phyloP scores from a whole-genome alignment of 306 rosid genomes.

The Sophora flavescens region DNA sequence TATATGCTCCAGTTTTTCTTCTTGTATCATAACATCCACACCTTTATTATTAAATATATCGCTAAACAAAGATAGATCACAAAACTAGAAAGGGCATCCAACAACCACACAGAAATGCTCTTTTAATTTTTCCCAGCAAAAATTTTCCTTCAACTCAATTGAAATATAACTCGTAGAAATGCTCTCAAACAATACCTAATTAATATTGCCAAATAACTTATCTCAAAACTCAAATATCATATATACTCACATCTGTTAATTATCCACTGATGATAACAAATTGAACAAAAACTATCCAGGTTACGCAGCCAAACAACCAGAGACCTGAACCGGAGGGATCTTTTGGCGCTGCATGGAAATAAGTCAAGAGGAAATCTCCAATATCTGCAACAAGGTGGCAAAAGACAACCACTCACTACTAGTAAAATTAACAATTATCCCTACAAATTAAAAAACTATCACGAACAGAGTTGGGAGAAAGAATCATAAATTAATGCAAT shows the following conservation, averaged over 20 bases:
- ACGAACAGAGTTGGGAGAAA: conserved; percentile 37
- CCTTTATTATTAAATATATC: conserved; percentile 45
- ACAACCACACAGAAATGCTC: conserved; percentile 46
- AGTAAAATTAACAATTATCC: conserved; percentile 35
- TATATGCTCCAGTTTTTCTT: conserved; percentile 69
- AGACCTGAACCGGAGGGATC: conserved; percentile 33
- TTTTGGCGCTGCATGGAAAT: conserved; percentile 9
- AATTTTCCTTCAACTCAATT: conserved; percentile 42
- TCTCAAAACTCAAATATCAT: conserved; percentile 33
- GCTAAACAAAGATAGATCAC: conserved; percentile 40
- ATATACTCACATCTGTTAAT: background rate
- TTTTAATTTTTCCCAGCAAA: conserved; percentile 15
- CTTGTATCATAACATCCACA: conserved; percentile 57
- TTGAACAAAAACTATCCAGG: conserved; percentile 29
- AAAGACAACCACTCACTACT: conserved; percentile 15
- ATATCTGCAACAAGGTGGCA: conserved; percentile 48
- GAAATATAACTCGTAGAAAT: conserved; percentile 17
- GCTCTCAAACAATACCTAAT: conserved; percentile 34
- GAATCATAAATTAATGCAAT: conserved; percentile 21
- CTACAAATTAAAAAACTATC: conserved; percentile 26
- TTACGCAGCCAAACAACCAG: conserved; percentile 24
- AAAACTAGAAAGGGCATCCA: conserved; percentile 47
- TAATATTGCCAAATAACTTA: conserved; percentile 7
- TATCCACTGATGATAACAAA: conserved; percentile 35
- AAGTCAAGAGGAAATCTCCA: conserved; percentile 39